Conservation (phyloP, 2,329 filamentous ascomycete genomes). For the Monilinia laxa region DNA sequence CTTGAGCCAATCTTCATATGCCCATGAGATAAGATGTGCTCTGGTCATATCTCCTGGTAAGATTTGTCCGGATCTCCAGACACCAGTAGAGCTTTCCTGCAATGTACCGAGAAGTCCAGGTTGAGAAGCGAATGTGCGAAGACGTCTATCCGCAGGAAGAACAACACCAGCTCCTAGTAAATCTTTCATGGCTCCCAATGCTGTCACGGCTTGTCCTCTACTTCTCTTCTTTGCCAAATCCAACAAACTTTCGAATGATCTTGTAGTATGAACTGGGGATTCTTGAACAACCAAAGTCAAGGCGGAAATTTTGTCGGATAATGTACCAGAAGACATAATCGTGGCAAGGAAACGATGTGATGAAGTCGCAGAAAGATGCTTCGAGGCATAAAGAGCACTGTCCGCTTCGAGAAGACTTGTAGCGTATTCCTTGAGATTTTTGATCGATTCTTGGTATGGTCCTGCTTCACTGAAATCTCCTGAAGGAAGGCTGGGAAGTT, state of each 20-base stretch:
- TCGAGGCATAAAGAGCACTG: constrained; percentile 69
- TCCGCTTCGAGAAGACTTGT: constrained; percentile 74
- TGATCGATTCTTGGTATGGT: constrained; percentile 52
- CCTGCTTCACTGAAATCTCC: constrained; percentile 47
- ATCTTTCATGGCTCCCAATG: constrained; percentile 92
- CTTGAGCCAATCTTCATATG: constrained; percentile 94
- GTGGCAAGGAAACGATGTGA: constrained; percentile 95
- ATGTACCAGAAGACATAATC: constrained; percentile 93
- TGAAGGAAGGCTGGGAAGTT: constrained; percentile 53
- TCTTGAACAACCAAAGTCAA: constrained; percentile 93
- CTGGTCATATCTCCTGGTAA: constrained; percentile 74
- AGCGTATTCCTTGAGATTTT: constrained; percentile 68
- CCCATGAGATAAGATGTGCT: constrained; percentile 80
- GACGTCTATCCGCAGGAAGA: constrained; percentile 76
- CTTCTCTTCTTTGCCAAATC: constrained; percentile 87
- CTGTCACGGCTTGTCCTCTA: constrained; percentile 86
- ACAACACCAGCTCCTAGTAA: constrained; percentile 85
- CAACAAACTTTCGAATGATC: constrained; percentile 82
- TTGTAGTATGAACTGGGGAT: constrained; percentile 88
- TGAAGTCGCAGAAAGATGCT: constrained; percentile 72
- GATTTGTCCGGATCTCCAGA: constrained; percentile 67
- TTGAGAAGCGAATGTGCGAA: constrained; percentile 77
- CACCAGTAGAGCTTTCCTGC: constrained; percentile 54
- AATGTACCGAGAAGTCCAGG: constrained; percentile 71
- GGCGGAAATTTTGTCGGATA: constrained; percentile 95